Evolutionary conservation across 176 grass and related monocot species (phyloP), one percentile per base, ranked within the genome.

Genomic region (Cenchrus fungigraminus): DNA sequence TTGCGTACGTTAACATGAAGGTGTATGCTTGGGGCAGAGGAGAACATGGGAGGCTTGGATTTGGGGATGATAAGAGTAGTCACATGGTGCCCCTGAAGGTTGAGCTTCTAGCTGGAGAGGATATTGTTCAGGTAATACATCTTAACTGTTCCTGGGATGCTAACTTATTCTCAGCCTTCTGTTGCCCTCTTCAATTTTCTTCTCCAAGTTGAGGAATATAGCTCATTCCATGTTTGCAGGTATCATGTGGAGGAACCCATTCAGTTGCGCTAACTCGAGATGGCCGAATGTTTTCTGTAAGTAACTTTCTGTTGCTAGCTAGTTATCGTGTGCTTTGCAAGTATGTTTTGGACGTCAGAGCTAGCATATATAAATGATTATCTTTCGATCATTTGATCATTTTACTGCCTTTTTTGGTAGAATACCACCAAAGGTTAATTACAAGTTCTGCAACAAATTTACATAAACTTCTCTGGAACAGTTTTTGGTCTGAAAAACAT

Each of bases 21-120:
- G 97, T 99, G 44, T 99, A 96, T 94, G 90, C 97, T 87, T 99
- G 97, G 97, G 97, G 97, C 71, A 94, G 97, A 94, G 97, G 97
- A 85, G 97, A 99, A 15, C 97, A 99, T 76, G 97, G 97, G 14
- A 93, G 97, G 78, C 93, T 99, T 86, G 97, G 97, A 84, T 92
- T 99, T 79, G 97, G 97, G 82, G 97, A 99, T 91, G 93, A 99
- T 74, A 99, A 99, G 84, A 99, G 93, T 85, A 99, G 97, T 85
- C 94, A 91, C 86, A 99, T 99, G 97, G 97, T 99, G 76, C 97
- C 97, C 51, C 88, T 86, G 67, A 92, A 94, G 74, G 97, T 96
- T 82, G 86, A 99, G 66, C 83, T 92, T 70, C 74, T 96, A 67
- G 83, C 79, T 59, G 88, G 90, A 55, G 88, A 95, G 83, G 86